Percentiles rank a stretch among this genome's conserved stretches.
Evolutionary conservation across 345 rosid species (phyloP).

Genomic region (Camelina hispida): DNA sequence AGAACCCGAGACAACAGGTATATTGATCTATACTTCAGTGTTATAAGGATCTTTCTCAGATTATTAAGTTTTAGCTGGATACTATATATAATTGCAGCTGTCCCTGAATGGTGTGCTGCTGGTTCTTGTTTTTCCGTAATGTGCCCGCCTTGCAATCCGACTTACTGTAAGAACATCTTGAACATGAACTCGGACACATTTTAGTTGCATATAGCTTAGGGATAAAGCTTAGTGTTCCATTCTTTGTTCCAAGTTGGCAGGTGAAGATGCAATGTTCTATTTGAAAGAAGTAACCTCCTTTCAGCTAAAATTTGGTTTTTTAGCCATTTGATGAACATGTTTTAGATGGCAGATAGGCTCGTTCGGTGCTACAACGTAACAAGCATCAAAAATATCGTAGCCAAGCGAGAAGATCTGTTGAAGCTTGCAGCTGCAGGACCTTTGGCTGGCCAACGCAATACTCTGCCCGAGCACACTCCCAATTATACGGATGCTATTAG

Average conservation of each 20-base stretch:
- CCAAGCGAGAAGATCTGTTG: slow-evolving; percentile 87
- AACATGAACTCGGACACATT: slow-evolving; percentile 80
- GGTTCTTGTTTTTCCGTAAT: slow-evolving; percentile 87
- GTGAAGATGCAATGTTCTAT: slow-evolving; percentile 50
- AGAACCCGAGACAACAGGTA: slow-evolving; percentile 85
- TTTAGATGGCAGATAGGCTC: slow-evolving; percentile 95
- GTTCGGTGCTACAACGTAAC: slow-evolving; percentile 96
- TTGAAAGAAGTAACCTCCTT: slow-evolving; percentile 13
- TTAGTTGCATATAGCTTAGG: slow-evolving; percentile 66
- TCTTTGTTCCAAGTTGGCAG: slow-evolving; percentile 98
- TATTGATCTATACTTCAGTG: slow-evolving; percentile 19
- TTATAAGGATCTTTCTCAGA: slow-evolving; percentile 16
- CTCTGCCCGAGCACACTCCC: slow-evolving; percentile 97
- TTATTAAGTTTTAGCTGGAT: background rate
- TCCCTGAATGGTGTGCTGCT: slow-evolving; percentile 98
- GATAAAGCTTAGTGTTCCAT: slow-evolving; percentile 86
- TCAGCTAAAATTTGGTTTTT: slow-evolving; percentile 16
- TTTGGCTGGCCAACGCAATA: slow-evolving; percentile 92
- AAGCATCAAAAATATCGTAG: slow-evolving; percentile 75
- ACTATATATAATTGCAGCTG: slow-evolving; percentile 59
- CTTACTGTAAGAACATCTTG: slow-evolving; percentile 63
- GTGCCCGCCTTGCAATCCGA: slow-evolving; percentile 88
- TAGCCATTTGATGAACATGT: slow-evolving; percentile 42
- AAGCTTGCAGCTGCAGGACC: slow-evolving; percentile 97
- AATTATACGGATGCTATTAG: slow-evolving; percentile 81